Base-by-base conservation (phyloP, 495 filamentous ascomycete genomes). In the Tricharina praecox region DNA sequence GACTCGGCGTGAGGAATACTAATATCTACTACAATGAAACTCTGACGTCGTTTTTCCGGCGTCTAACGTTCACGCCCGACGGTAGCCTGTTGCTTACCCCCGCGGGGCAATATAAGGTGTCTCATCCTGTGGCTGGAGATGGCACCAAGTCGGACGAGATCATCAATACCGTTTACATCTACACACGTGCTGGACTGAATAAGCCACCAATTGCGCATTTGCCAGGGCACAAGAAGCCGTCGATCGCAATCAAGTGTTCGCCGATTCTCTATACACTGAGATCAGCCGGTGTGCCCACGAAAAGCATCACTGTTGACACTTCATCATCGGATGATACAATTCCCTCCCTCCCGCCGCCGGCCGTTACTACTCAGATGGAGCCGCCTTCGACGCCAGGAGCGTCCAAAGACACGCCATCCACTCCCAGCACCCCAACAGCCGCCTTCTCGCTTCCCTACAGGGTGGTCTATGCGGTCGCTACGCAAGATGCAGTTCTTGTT, bases 1-100 rank as follows among this genome's bases (percentile, higher is more conserved):
- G 75, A 15, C 45, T 79, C 30, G 83, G 80, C 2, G 74, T 84
- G 35, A 79, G 76, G 60, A 94, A 93, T 53, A 74, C 87, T 32
- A 87, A 76, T 48, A 78, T 96, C 30, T 99, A 99, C 63, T 85
- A 81, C n/a, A 95, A 93, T 49, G 92, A 99, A 64, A 94, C 86
- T 0, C 75, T 95, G 25, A 96, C 85, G 0, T 96, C 92, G 2
- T 99, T 99, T 65, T 99, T 99, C 68, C 73, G 92, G 35, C 76
- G 92, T 26, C 67, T 99, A 33, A 85, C 92, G 0, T 99, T 96
- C 61, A 80, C 92, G 4, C 86, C 92, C 1, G 92, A 96, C 56
- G 92, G 92, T 13, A 94, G 88, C 62, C 67, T 99, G 37, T 72
- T 99, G 7, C 82, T 99, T 48, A 99, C 92, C 0, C 92, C 92